Evolutionary conservation across 768 basidiomycete genomes (phyloP).

Genomic region (Suillus ampliporus): DNA sequence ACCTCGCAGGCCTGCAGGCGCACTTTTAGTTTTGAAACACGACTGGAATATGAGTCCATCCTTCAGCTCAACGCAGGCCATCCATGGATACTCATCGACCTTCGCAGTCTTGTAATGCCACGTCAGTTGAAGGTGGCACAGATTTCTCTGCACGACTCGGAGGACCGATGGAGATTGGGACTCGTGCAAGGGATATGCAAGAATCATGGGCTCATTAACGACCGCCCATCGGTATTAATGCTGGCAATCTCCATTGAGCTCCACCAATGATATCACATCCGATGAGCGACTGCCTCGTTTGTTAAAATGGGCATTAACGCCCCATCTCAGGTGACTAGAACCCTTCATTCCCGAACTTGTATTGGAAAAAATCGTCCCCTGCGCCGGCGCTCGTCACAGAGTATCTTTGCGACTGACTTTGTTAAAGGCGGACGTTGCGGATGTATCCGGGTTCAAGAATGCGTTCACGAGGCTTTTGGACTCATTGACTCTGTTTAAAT

Average conservation of each 20-base stretch:
- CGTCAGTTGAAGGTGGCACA: neutral
- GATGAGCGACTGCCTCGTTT: neutral
- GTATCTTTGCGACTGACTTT: neutral
- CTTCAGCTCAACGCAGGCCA: neutral
- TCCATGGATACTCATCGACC: neutral
- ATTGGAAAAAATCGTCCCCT: slow-evolving; percentile 42
- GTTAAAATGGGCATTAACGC: neutral
- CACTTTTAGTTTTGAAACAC: no score
- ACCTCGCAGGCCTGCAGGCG: no score
- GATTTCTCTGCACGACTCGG: neutral
- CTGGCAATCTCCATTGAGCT: neutral
- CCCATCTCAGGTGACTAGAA: slow-evolving; percentile 35
- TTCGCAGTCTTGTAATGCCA: neutral
- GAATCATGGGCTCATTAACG: neutral
- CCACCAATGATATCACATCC: neutral
- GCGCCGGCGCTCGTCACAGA: slow-evolving; percentile 29
- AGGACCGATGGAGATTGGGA: neutral
- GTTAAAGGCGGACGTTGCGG: neutral
- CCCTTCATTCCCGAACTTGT: slow-evolving; percentile 31
- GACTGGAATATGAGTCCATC: neutral
- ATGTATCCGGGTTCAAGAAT: neutral
- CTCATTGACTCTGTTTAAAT: slow-evolving; percentile 17
- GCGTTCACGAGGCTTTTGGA: neutral
- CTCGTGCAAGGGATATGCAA: neutral
- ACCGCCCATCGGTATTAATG: neutral